Base-by-base conservation (phyloP, 805 yeast genomes). In the Sugiyamaella americana region DNA sequence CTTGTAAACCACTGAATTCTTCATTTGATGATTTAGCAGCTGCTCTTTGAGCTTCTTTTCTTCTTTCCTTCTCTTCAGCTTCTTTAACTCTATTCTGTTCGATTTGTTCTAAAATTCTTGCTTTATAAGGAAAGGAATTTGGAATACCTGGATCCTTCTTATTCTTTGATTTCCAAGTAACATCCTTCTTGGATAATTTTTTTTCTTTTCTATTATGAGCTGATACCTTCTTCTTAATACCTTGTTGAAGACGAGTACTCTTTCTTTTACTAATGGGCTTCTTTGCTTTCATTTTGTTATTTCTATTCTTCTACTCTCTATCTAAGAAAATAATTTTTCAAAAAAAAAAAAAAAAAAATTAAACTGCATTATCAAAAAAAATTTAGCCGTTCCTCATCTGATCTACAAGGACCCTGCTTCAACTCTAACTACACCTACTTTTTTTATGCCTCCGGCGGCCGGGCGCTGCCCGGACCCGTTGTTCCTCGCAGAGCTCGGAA, bases 61-160 rank as follows among this genome's bases (percentile, higher is more conserved):
- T 62, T 22, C 45, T 66, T 66, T 56, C 66, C 47, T 62, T 62
- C 50, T 60, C 69, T 58, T 53, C 73, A 55, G 50, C 65, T 67
- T 63, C 67, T 64, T 53, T 71, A 67, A 57, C 71, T 72, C 68
- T 70, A 75, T 68, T 71, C 67, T 61, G 66, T 63, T 77, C 69
- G 66, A 74, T 52, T 66, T 70, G 65, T 63, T 72, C 70, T 48
- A 93, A 70, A 48, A 93, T 79, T 65, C 78, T 76, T 53, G 85
- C 94, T 66, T 91, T 93, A 71, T 88, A 93, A 29, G 98, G 98
- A 75, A 88, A 93, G 58, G 82, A 80, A 44, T 95, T 72, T 47
- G 98, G 98, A 57, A 93, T 91, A 54, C 98, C 98, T 8, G 91
- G 89, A 64, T 89, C 97, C 68, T 87, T 91, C 59, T 78, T 79